Evolutionary conservation across 2,329 filamentous ascomycete species (phyloP).

Genomic region (Fusarium nanum): DNA sequence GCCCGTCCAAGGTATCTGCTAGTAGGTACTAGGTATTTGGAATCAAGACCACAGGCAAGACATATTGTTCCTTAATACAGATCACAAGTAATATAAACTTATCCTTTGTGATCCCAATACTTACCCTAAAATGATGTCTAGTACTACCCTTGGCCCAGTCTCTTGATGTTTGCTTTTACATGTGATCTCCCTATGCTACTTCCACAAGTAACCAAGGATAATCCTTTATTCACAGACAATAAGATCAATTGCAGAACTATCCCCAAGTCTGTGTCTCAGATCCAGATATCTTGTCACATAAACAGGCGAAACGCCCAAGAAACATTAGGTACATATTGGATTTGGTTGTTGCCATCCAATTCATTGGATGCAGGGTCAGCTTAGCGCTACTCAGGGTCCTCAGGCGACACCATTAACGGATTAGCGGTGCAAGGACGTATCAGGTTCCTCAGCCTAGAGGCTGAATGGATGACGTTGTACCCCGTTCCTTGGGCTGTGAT

Average conservation of each 20-base stretch:
- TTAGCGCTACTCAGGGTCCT: constrained; percentile 38
- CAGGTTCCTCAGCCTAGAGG: constrained; percentile 29
- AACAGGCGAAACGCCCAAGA: constrained; percentile 12
- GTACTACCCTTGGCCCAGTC: neutral
- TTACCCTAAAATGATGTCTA: neutral
- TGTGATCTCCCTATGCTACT: neutral
- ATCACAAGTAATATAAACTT: neutral
- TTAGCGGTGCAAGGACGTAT: constrained; percentile 21
- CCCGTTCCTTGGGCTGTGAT: constrained; percentile 26
- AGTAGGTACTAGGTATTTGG: neutral
- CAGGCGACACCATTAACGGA: constrained; percentile 13
- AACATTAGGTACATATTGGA: neutral
- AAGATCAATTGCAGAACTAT: constrained; percentile 1
- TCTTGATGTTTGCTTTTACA: neutral
- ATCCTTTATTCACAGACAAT: neutral
- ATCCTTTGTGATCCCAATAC: neutral
- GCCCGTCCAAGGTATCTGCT: neutral
- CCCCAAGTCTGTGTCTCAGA: neutral
- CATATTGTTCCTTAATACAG: neutral
- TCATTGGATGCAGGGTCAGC: constrained; percentile 18
- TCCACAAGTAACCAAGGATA: neutral
- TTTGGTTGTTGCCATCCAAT: constrained; percentile 2
- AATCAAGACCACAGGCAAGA: neutral
- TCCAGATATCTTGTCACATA: neutral
- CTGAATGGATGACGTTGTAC: constrained; percentile 34